Evolutionary conservation across 371 early-diverging fungal genomes (phyloP).

Genomic region (Mucor piriformis): DNA sequence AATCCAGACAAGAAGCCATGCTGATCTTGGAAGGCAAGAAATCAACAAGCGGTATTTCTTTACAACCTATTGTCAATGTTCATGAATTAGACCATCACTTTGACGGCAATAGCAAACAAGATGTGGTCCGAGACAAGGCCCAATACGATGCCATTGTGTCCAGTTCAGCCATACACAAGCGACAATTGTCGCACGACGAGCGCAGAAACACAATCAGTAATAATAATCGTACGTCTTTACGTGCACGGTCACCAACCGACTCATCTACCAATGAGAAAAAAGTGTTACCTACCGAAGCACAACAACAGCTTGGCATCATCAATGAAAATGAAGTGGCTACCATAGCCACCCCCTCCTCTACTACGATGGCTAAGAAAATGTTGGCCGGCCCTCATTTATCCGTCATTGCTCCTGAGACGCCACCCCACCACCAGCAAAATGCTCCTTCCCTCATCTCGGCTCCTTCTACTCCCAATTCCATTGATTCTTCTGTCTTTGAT

Average conservation of each 20-base stretch:
- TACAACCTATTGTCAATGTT: constrained; percentile 13
- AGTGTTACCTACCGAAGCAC: neutral
- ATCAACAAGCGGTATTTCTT: neutral
- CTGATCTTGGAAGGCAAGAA: constrained; percentile 27
- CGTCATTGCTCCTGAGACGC: constrained; percentile 24
- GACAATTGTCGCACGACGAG: constrained; percentile 22
- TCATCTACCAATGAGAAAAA: neutral
- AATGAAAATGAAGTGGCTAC: constrained; percentile 17
- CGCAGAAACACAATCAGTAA: neutral
- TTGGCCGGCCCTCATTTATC: neutral
- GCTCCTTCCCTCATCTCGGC: constrained; percentile 37
- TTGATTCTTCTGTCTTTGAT: constrained; percentile 26
- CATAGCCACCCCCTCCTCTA: neutral
- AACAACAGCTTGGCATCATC: constrained; percentile 13
- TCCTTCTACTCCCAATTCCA: constrained; percentile 48
- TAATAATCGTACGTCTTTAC: constrained; percentile 15
- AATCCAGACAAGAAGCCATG: constrained; percentile 39
- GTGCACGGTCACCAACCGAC: constrained; percentile 17
- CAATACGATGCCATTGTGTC: constrained; percentile 42
- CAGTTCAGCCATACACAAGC: constrained; percentile 23
- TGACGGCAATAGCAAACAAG: constrained; percentile 3
- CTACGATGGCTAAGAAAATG: neutral
- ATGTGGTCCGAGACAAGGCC: constrained; percentile 34
- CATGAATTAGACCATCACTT: constrained; percentile 23
- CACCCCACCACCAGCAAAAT: constrained; percentile 24